phyloP scores from a whole-genome alignment of 2,329 filamentous ascomycete genomes.

The Fusarium sp. region DNA sequence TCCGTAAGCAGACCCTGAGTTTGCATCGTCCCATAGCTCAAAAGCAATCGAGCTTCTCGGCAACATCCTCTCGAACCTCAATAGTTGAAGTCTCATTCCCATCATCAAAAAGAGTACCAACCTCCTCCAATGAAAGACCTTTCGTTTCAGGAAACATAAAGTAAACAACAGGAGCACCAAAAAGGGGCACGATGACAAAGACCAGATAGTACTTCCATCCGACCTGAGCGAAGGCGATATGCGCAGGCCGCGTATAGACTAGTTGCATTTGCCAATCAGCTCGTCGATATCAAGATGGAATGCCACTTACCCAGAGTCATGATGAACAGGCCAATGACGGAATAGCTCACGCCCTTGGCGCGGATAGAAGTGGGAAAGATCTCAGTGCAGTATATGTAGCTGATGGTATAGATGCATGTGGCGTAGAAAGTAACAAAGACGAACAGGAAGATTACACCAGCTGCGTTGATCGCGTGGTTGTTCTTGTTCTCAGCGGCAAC shows the following conservation, averaged over 20 bases:
- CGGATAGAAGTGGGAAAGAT: not conserved
- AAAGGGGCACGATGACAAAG: not conserved
- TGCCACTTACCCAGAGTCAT: not conserved
- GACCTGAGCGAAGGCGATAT: not conserved
- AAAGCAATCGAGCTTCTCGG: not conserved
- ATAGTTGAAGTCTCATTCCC: not conserved
- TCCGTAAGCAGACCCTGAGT: not conserved
- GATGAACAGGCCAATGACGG: not conserved
- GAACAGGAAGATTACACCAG: not conserved
- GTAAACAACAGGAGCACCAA: not conserved
- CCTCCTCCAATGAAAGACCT: not conserved
- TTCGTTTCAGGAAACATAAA: not conserved
- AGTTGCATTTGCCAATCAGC: fast-evolving
- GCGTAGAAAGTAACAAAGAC: not conserved
- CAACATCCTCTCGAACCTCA: not conserved
- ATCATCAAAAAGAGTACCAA: not conserved
- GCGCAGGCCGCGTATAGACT: not conserved
- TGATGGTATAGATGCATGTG: not conserved
- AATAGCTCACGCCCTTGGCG: not conserved
- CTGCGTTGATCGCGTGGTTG: not conserved
- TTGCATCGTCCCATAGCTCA: not conserved
- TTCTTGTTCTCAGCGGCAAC: not conserved
- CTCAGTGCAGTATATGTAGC: not conserved
- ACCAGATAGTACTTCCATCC: not conserved
- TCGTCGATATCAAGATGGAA: fast-evolving